phyloP scores from a whole-genome alignment of 2,329 filamentous ascomycete genomes.

The Colletotrichum sp. region DNA sequence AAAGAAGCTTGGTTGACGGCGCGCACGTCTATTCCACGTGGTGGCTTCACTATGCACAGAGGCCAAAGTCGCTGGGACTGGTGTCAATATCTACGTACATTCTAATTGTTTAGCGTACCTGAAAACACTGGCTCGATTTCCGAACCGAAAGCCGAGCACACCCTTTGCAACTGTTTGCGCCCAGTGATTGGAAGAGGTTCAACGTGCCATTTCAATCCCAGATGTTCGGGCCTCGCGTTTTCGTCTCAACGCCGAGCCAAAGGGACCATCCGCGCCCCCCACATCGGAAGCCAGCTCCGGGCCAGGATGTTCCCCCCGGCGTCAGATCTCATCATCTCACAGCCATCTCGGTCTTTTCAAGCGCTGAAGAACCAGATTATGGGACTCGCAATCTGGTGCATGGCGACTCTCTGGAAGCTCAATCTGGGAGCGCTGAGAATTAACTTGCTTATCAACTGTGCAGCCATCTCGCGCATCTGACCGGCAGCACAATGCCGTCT shows the following conservation, averaged over 20 bases:
- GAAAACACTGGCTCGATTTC: not conserved
- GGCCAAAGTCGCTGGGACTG: not conserved
- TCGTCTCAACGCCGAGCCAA: slow-evolving; percentile 6
- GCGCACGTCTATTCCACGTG: not conserved
- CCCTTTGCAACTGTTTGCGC: not conserved
- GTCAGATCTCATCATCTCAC: not conserved
- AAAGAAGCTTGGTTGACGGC: not conserved
- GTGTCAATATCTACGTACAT: not conserved
- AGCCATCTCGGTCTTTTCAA: not conserved
- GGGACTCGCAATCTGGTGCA: not conserved
- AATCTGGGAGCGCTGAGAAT: no score
- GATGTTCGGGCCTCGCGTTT: slow-evolving; percentile 8
- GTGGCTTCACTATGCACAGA: not conserved
- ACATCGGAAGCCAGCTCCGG: not conserved
- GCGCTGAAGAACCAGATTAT: not conserved
- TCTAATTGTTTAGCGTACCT: not conserved
- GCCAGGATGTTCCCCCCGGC: not conserved
- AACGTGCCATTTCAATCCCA: not conserved
- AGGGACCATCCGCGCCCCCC: not conserved
- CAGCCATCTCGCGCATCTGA: not conserved
- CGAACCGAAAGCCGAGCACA: slow-evolving; percentile 14
- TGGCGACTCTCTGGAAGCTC: not conserved
- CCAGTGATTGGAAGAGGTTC: not conserved
- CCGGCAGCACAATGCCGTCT: not conserved
- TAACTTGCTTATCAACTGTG: not conserved